phyloP scores from a whole-genome alignment of 768 basidiomycete genomes.

The Termitomyces sp. region DNA sequence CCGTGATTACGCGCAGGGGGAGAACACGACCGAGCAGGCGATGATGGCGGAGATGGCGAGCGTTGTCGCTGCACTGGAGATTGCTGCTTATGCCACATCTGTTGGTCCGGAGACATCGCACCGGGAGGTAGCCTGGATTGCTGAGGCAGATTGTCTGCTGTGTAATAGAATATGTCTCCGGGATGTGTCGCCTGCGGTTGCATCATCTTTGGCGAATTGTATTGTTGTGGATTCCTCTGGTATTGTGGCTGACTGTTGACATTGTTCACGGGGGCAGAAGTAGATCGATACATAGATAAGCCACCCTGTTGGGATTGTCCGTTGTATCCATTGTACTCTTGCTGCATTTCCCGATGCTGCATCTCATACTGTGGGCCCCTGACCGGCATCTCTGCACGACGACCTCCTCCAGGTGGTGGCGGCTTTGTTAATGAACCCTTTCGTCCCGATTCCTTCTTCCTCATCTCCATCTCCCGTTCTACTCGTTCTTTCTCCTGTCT shows the following conservation, averaged over 20 bases:
- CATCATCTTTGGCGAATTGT: constrained; percentile 14
- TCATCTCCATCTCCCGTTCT: constrained; percentile 45
- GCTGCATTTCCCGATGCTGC: constrained; percentile 90
- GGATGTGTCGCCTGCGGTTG: constrained; percentile 23
- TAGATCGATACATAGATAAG: constrained; percentile 17
- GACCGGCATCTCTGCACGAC: constrained; percentile 82
- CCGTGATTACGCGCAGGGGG: constrained; percentile 36
- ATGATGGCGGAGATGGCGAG: constrained; percentile 21
- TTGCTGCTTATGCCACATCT: constrained; percentile 17
- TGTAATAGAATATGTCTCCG: constrained; percentile 33
- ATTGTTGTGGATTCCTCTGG: constrained; percentile 23
- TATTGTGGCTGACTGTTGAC: constrained; percentile 23
- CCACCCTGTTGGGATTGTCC: constrained; percentile 26
- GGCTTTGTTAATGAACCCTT: constrained; percentile 66
- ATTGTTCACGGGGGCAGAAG: constrained; percentile 17
- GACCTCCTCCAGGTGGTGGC: constrained; percentile 38
- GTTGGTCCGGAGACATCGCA: constrained; percentile 51
- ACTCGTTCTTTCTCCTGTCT: constrained; percentile 33
- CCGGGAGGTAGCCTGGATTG: constrained; percentile 48
- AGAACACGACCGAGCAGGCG: constrained; percentile 41
- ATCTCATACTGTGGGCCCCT: constrained; percentile 89
- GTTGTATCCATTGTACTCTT: constrained; percentile 62
- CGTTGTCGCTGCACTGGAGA: constrained; percentile 23
- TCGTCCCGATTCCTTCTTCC: constrained; percentile 48
- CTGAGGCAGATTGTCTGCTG: constrained; percentile 26